Percentiles rank a stretch among this genome's conserved stretches.
phyloP scores from a whole-genome alignment of 208 protist species.

The Ichthyophonus hoferi region DNA sequence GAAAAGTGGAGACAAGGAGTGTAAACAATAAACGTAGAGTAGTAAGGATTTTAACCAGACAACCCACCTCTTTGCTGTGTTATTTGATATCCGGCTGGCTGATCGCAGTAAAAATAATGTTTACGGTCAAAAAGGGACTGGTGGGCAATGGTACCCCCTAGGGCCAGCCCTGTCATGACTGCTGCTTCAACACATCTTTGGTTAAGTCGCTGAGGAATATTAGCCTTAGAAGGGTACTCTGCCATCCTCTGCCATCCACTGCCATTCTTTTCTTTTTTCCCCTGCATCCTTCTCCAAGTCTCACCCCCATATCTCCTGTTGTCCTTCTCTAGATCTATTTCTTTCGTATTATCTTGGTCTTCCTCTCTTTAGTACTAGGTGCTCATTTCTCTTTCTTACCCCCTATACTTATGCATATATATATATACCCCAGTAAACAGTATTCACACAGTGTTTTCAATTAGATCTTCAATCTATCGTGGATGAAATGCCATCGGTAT shows the following conservation, averaged over 20 bases:
- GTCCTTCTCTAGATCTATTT: background rate
- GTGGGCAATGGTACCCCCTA: slow-evolving; percentile 42
- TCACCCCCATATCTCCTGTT: background rate
- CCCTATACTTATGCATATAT: too few relatives aligned
- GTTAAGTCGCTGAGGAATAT: background rate
- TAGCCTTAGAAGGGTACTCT: background rate
- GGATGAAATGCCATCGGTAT: too few relatives aligned
- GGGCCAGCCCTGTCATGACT: slow-evolving; percentile 53
- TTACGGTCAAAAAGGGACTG: slow-evolving; percentile 64
- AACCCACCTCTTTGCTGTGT: too few relatives aligned
- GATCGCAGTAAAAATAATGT: slow-evolving; percentile 69
- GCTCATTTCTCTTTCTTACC: background rate
- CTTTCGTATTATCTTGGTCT: background rate
- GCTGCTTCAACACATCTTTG: slow-evolving; percentile 38
- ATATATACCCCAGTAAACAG: too few relatives aligned
- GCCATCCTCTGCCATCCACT: background rate
- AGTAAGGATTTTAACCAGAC: too few relatives aligned
- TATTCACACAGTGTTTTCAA: too few relatives aligned
- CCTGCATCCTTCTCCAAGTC: background rate
- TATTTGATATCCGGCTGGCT: slow-evolving; percentile 67
- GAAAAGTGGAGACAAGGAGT: too few relatives aligned
- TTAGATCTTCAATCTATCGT: too few relatives aligned
- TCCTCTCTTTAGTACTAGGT: background rate
- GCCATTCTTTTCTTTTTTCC: background rate
- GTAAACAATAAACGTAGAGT: too few relatives aligned